Evolutionary conservation across 2,329 filamentous ascomycete species (phyloP).

Genomic region (Penicillium brevicompactum): DNA sequence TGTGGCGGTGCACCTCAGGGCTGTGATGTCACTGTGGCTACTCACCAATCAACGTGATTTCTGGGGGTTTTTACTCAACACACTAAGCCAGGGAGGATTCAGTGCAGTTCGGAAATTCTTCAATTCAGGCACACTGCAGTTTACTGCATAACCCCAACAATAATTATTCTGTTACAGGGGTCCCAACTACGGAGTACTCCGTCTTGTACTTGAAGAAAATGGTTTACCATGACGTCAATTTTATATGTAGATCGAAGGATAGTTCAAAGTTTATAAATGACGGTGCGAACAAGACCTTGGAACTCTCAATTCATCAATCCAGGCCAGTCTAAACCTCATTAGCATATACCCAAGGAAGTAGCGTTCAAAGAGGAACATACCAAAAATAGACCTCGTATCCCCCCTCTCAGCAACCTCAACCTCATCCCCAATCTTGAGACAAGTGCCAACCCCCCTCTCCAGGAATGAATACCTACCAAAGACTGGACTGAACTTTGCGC

Average conservation of each 20-base stretch:
- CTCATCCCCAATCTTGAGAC: slow-evolving; percentile 58
- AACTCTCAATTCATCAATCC: slow-evolving; percentile 28
- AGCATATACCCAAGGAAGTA: not conserved
- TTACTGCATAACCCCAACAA: no score
- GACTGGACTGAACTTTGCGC: slow-evolving; percentile 67
- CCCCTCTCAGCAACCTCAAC: slow-evolving; percentile 56
- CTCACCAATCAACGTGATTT: not conserved
- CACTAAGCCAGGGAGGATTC: not conserved
- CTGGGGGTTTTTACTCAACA: not conserved
- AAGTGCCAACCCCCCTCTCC: slow-evolving; percentile 36
- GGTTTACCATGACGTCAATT: no score
- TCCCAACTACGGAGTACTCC: no score
- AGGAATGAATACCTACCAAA: slow-evolving; percentile 75
- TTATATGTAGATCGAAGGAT: no score
- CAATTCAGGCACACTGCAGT: not conserved
- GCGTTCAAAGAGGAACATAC: slow-evolving; percentile 43
- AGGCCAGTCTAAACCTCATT: slow-evolving; percentile 35
- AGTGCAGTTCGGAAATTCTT: not conserved
- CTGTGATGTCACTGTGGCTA: slow-evolving; percentile 22
- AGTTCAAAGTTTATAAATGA: no score
- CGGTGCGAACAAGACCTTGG: no score
- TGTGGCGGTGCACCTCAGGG: slow-evolving; percentile 17
- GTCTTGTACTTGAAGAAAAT: no score
- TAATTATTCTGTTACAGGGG: no score
- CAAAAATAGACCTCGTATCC: slow-evolving; percentile 56